Evolutionary conservation across 2,329 filamentous ascomycete genomes (phyloP).

Genomic region (Phaeosphaeriaceae sp.): DNA sequence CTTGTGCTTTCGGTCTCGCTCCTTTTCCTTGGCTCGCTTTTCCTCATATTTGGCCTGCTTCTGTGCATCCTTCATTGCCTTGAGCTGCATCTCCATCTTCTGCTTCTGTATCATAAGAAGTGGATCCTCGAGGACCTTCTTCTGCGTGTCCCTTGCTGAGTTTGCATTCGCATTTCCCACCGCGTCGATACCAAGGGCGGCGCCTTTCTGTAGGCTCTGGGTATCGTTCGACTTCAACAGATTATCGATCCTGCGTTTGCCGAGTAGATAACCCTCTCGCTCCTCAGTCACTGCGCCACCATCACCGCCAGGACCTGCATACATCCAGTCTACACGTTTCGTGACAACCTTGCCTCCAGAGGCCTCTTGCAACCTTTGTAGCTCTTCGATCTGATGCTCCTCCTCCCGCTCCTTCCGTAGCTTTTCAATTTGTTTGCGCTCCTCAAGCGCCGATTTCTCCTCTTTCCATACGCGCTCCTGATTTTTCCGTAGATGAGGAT

Average conservation of each 20-base stretch:
- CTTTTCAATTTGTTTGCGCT: constrained; percentile 92
- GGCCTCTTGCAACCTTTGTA: constrained; percentile 86
- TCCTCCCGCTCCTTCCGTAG: constrained; percentile 92
- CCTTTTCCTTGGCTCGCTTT: constrained; percentile 44
- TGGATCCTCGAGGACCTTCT: constrained; percentile 90
- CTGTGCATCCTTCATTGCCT: constrained; percentile 65
- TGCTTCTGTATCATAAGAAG: constrained; percentile 91
- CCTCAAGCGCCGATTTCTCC: constrained; percentile 89
- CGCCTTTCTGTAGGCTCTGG: constrained; percentile 72
- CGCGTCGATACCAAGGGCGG: constrained; percentile 51
- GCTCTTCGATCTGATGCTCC: constrained; percentile 89
- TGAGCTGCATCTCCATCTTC: constrained; percentile 66
- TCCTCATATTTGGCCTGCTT: constrained; percentile 46
- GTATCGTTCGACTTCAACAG: constrained; percentile 78
- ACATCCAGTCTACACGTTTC: constrained; percentile 97
- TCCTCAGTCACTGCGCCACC: constrained; percentile 74
- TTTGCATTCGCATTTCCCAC: constrained; percentile 69
- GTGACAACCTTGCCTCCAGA: constrained; percentile 81
- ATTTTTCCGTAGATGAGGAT: constrained; percentile 88
- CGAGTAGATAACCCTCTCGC: constrained; percentile 90
- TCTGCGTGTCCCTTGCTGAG: constrained; percentile 76
- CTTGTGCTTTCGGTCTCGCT: constrained; percentile 57
- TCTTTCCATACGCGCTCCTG: constrained; percentile 89
- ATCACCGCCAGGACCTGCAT: constrained; percentile 81
- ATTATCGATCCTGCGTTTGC: constrained; percentile 89